A percentile compares a stretch with the other conserved stretches of the same genome.
Conservation (phyloP, 78 protist genomes). For the slime mould (Dictyostelium discoideum) region DNA sequence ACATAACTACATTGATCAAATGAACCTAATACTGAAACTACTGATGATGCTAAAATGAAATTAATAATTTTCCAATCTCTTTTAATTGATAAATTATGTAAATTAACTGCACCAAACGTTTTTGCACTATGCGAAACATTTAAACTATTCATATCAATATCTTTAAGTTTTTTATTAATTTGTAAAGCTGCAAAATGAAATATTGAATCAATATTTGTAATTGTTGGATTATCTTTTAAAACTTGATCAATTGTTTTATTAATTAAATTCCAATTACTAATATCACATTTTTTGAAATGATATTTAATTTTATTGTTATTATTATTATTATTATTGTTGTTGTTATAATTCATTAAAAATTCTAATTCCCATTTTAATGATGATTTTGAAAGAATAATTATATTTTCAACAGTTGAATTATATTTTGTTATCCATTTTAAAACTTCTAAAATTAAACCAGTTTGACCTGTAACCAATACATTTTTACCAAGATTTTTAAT, state of each 20-base stretch:
- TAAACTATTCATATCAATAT: background rate
- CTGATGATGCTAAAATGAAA: background rate
- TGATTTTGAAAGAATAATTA: conserved; percentile 20
- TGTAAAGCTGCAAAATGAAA: background rate
- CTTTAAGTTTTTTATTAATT: background rate
- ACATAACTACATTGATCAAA: background rate
- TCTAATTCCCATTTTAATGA: conserved; percentile 12
- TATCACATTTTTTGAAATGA: conserved; percentile 4
- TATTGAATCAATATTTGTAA: background rate
- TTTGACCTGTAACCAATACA: background rate
- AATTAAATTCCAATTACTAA: background rate
- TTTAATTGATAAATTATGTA: background rate
- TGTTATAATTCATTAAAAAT: background rate
- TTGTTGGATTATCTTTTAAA: background rate
- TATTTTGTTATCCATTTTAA: background rate
- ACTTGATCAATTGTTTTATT: background rate
- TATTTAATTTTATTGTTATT: background rate
- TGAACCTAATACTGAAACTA: background rate
- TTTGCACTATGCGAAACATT: background rate
- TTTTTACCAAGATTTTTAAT: background rate
- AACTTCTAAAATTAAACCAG: background rate
- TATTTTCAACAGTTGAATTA: background rate
- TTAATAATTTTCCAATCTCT: background rate
- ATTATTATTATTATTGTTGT: too few relatives aligned
- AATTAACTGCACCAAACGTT: conserved; percentile 10